Evolutionary conservation across 2,329 filamentous ascomycete genomes (phyloP).

Genomic region (Neoscytalidium dimidiatum): DNA sequence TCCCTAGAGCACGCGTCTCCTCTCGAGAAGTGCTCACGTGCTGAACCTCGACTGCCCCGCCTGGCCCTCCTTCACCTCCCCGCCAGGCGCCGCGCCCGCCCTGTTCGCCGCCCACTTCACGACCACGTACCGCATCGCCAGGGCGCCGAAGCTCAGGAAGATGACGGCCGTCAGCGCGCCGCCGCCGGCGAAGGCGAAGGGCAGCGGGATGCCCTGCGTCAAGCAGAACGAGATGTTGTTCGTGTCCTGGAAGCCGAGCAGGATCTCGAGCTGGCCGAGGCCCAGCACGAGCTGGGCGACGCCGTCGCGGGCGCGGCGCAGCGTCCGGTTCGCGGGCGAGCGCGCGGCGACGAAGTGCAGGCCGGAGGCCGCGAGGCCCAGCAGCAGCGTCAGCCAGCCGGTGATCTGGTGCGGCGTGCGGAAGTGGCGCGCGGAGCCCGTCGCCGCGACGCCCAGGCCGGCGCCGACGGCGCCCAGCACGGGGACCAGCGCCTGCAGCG

Average conservation of each 20-base stretch:
- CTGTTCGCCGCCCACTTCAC: neutral
- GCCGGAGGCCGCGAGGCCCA: neutral
- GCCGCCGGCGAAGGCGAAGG: neutral
- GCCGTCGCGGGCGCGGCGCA: neutral
- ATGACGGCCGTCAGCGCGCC: neutral
- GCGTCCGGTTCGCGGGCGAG: neutral
- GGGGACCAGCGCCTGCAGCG: neutral
- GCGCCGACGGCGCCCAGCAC: neutral
- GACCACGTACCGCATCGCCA: neutral
- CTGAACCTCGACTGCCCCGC: neutral
- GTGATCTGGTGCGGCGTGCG: conserved; percentile 7
- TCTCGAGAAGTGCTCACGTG: neutral
- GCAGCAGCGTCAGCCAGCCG: neutral
- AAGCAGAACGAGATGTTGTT: conserved; percentile 1
- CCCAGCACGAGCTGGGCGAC: neutral
- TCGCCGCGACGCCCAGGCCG: neutral
- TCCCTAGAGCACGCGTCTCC: no score
- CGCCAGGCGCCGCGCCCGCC: neutral
- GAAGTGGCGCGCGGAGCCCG: neutral
- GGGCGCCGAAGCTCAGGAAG: neutral
- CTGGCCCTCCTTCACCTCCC: neutral
- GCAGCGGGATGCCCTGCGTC: neutral
- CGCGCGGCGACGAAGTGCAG: neutral
- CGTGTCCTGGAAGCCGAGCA: neutral
- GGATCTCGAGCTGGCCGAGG: neutral